Conservation (phyloP, 148 eudicot genomes). For the Fagopyrum esculentum region DNA sequence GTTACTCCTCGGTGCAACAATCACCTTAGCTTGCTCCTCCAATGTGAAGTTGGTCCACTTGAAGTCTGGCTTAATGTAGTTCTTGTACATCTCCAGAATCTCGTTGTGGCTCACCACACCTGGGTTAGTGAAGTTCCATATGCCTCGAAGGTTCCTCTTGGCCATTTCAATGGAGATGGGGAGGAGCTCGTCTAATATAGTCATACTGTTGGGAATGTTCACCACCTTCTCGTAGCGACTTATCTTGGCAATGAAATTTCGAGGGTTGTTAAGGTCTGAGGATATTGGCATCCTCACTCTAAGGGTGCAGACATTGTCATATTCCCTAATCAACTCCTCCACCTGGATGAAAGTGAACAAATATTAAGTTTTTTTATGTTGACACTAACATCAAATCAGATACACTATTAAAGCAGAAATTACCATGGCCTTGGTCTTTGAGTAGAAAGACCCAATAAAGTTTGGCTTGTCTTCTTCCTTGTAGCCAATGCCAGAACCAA, state of each 20-base stretch:
- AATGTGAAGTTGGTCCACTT: conserved; percentile 43
- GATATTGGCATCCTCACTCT: conserved; percentile 59
- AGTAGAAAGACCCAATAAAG: conserved; percentile 57
- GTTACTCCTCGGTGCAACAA: conserved; percentile 48
- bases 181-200: conserved; percentile 50
- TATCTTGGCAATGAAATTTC: conserved; percentile 53
- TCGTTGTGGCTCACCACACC: conserved; percentile 55
- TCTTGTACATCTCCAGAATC: conserved; percentile 51
- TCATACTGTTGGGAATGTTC: conserved; percentile 60
- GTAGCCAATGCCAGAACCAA: conserved; percentile 58
- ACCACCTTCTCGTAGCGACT: conserved; percentile 42
- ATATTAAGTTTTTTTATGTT: neutral
- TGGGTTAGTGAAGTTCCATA: conserved; percentile 56
- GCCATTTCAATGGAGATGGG: conserved; percentile 63
- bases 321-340: conserved; percentile 49
- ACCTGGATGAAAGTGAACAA: conserved; percentile 20
- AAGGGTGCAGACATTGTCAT: conserved; percentile 53
- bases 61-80: conserved; percentile 38
- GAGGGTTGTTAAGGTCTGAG: conserved; percentile 49
- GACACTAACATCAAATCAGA: neutral
- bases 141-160: conserved; percentile 44
- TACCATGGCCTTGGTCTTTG: conserved; percentile 77
- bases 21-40: conserved; percentile 61
- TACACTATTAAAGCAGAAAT: neutral
- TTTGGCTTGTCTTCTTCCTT: conserved; percentile 67